These are phyloP conservation scores for Whalleya microplaca DNA, from an alignment of 2,329 filamentous ascomycete species.

Conservation along the genomic window DNA sequence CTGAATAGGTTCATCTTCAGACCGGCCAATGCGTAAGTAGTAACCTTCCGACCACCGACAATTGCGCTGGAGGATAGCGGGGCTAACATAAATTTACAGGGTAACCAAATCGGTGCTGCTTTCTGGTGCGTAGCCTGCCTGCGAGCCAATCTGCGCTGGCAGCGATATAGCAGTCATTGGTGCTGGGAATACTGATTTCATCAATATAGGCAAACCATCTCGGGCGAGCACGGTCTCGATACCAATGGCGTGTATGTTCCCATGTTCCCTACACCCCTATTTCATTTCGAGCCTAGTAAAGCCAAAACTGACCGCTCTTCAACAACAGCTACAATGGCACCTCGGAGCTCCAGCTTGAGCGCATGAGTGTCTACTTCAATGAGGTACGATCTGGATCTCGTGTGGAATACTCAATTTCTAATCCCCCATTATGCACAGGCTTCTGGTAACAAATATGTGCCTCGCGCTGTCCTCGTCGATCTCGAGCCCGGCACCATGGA, in stretches of 20 bases:
- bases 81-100: constrained; percentile 59
- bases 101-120: constrained; percentile 99
- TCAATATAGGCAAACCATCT: constrained; percentile 71
- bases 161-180: neutral
- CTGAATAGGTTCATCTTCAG: constrained; percentile 91
- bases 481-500: constrained; percentile 99
- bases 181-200: constrained; percentile 1
- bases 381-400: constrained; percentile 47
- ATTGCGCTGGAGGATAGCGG: constrained; percentile 20
- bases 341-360: constrained; percentile 98
- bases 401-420: constrained; percentile 16
- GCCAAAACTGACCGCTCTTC: constrained; percentile 34
- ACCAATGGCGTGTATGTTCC: constrained; percentile 86
- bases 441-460: constrained; percentile 98
- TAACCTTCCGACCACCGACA: constrained; percentile 39
- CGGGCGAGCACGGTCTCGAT: constrained; percentile 94
- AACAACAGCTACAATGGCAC: constrained; percentile 93
- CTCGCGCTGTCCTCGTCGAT: constrained; percentile 98
- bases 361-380: constrained; percentile 99
- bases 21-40: constrained; percentile 98
- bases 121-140: constrained; percentile 86
- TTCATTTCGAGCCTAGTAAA: neutral
- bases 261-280: constrained; percentile 9
- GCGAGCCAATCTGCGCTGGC: constrained; percentile 39
- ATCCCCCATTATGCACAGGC: constrained; percentile 58